Conservation (phyloP, 768 basidiomycete genomes). For the Sporobolomyces phaffii region DNA sequence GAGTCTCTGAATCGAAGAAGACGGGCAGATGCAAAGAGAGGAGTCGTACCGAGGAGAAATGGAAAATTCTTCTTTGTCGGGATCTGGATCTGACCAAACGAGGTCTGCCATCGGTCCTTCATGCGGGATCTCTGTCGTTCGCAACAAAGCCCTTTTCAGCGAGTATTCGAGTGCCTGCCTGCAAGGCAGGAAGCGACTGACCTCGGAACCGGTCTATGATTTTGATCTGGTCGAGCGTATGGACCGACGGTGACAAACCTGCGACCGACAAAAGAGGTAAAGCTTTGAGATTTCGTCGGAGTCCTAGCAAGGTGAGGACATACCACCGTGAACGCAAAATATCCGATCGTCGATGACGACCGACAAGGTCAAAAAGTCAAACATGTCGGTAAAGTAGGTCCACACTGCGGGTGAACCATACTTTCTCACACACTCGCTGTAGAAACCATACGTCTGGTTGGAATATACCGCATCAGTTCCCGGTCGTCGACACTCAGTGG, state of each 20-base stretch:
- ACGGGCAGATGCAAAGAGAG: conserved; percentile 15
- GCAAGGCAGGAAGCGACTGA: too few relatives aligned
- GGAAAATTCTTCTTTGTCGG: conserved; percentile 98
- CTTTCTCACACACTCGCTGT: conserved; percentile 94
- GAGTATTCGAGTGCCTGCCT: too few relatives aligned
- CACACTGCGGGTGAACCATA: conserved; percentile 93
- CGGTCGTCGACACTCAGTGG: too few relatives aligned
- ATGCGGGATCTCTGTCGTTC: conserved; percentile 82
- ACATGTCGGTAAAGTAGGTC: conserved; percentile 99
- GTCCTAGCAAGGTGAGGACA: conserved; percentile 32
- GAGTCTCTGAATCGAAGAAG: neutral
- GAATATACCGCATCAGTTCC: too few relatives aligned
- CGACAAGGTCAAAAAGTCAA: conserved; percentile 93
- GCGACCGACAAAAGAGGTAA: too few relatives aligned
- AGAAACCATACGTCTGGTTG: conserved; percentile 97
- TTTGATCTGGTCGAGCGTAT: conserved; percentile 99
- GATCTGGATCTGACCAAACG: conserved; percentile 99
- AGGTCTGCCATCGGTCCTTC: conserved; percentile 99
- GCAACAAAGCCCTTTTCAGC: neutral
- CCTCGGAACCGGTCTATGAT: conserved; percentile 97
- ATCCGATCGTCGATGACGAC: conserved; percentile 98
- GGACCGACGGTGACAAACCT: conserved; percentile 96
- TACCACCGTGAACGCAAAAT: conserved; percentile 98
- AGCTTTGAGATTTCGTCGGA: too few relatives aligned
- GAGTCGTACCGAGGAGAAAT: conserved; percentile 82